phyloP scores from a whole-genome alignment of 805 yeast genomes.

The Candida yuanshanica region DNA sequence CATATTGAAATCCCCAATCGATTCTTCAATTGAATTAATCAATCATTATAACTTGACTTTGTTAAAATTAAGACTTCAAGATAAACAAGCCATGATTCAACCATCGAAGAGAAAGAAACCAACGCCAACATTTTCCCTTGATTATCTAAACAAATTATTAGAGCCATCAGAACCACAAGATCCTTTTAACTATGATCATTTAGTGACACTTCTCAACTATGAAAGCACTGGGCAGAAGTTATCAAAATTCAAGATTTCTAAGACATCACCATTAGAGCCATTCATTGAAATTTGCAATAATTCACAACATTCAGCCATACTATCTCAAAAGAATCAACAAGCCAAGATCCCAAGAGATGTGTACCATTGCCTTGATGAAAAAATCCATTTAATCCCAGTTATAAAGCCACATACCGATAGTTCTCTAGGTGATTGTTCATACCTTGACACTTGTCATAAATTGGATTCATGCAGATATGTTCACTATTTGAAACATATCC shows the following conservation, averaged over 20 bases:
- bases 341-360: slow-evolving; percentile 26
- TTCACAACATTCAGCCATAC: slow-evolving; percentile 11
- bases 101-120: neutral
- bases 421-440: slow-evolving; percentile 83
- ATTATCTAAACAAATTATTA: slow-evolving; percentile 3
- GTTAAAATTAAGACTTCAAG: neutral
- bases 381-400: slow-evolving; percentile 51
- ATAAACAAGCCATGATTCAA: neutral
- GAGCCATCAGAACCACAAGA: slow-evolving; percentile 4
- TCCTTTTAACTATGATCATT: slow-evolving; percentile 6
- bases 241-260: slow-evolving; percentile 33
- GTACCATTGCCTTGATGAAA: slow-evolving; percentile 10
- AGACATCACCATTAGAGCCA: slow-evolving; percentile 34
- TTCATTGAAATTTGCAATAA: slow-evolving; percentile 49
- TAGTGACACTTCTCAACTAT: slow-evolving; percentile 20
- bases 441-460: slow-evolving; percentile 90
- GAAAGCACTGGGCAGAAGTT: slow-evolving; percentile 36
- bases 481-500: slow-evolving; percentile 55
- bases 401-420: slow-evolving; percentile 60
- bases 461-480: slow-evolving; percentile 72
- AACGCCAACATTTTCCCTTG: slow-evolving; percentile 1
- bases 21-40: slow-evolving; percentile 11
- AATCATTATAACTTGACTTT: slow-evolving; percentile 11
- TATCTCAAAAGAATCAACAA: slow-evolving; percentile 16
- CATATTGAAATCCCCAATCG: slow-evolving; percentile 4